Base-by-base conservation (phyloP, 106 monocot species). In the Dendrobium chrysotoxum region DNA sequence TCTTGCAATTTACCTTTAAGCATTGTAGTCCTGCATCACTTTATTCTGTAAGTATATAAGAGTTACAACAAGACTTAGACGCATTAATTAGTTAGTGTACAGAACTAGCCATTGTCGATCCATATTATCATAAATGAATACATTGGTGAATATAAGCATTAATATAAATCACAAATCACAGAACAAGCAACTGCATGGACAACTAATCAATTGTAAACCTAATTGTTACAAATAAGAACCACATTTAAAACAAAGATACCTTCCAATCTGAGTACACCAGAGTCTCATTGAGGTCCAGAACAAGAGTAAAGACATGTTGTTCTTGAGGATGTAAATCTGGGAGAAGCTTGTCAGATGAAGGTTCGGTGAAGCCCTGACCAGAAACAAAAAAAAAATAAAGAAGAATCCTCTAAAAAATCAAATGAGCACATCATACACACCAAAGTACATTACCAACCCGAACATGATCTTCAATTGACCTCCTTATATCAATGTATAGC, bases 301-400 rank as follows among this genome's bases (percentile, higher is more conserved):
- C 95, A 83, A 98, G 92, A 70, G 98, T 98, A 72, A 91, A 93
- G 42, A 95, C 98, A 81, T 95, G 95, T 75, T 95, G 95, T 76
- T 98, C 98, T 82, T 92, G 91, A 84, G 98, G 98, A 89, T 86
- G 88, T 77, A 95, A 81, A 79, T 98, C 98, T 72, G 98, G 98
- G 85, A 98, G 98, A 85, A 98, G 95, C 58, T 98, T 98, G n/a
- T 95, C 98, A 31, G 98, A 98, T 50, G 87, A 89, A 75, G 98
- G 98, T 61, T 95, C 98, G 18, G 89, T 87, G 85, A 92, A 98
- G 20, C 89, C 92, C 98, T 98, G 76, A 21, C 50, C 76, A 28
- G n/a, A 61, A 79, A 85, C 41, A 70, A 47, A 57, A 26, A 83
- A 11, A 47, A 41, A 3, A 82, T 31, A 30, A 76, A 38, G 75